Evolutionary conservation across 2,329 filamentous ascomycete genomes (phyloP).

Genomic region (Ceratocystis diversiconidia): DNA sequence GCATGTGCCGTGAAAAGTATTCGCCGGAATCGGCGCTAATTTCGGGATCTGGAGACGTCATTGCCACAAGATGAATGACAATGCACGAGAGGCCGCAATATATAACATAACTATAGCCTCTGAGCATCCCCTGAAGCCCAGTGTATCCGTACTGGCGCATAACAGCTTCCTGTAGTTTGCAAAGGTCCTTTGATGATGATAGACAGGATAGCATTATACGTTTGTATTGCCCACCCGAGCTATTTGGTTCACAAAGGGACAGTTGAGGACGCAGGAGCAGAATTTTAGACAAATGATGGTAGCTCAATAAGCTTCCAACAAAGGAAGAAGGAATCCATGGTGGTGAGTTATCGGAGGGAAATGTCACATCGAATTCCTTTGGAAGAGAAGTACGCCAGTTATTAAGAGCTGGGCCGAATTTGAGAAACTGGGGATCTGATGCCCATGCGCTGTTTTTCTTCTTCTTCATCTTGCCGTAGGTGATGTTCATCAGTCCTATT

Average conservation of each 20-base stretch:
- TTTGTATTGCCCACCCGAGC: constrained; percentile 64
- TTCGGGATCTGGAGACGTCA: constrained; percentile 84
- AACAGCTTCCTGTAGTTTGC: constrained; percentile 73
- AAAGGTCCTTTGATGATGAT: constrained; percentile 68
- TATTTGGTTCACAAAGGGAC: constrained; percentile 58
- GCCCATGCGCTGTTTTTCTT: constrained; percentile 58
- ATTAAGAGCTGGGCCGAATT: constrained; percentile 62
- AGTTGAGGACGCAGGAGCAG: constrained; percentile 80
- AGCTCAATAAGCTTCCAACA: constrained; percentile 75
- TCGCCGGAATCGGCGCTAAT: constrained; percentile 72
- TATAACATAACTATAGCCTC: constrained; percentile 91
- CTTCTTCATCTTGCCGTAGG: constrained; percentile 60
- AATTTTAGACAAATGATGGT: constrained; percentile 74
- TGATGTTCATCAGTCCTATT: constrained; percentile 60
- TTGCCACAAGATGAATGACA: constrained; percentile 81
- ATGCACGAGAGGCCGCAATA: constrained; percentile 84
- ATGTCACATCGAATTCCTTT: constrained; percentile 60
- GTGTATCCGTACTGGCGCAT: constrained; percentile 61
- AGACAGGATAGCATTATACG: constrained; percentile 79
- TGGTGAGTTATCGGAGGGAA: constrained; percentile 61
- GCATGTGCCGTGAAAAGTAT: constrained; percentile 88
- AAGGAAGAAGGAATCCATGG: constrained; percentile 81
- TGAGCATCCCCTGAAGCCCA: constrained; percentile 79
- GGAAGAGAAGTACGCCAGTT: constrained; percentile 67
- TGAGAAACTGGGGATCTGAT: constrained; percentile 66